Percentiles rank a stretch among this genome's conserved stretches.
Evolutionary conservation across 306 rosid genomes (phyloP).

Genomic region (Malus sieversii): DNA sequence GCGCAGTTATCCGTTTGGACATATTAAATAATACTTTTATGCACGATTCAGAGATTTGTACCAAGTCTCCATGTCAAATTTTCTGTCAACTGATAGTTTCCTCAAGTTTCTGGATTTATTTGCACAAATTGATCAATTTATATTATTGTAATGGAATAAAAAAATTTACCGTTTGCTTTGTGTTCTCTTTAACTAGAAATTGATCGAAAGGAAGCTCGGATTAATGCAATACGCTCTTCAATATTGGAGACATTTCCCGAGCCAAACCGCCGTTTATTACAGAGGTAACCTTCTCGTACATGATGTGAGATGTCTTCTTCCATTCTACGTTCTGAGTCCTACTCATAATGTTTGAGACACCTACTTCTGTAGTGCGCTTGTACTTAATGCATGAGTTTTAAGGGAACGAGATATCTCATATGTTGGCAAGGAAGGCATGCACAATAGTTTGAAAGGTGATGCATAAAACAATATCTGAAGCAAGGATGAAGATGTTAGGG

Average conservation of each 20-base stretch:
- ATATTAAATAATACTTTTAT: background rate
- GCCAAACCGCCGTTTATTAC: constrained; percentile 90
- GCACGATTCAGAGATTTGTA: background rate
- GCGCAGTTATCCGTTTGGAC: background rate
- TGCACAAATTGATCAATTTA: constrained; percentile 1
- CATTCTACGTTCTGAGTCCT: background rate
- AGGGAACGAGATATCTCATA: background rate
- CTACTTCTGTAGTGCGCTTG: background rate
- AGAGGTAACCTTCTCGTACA: constrained; percentile 44
- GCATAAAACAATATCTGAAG: background rate
- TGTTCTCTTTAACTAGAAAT: constrained; percentile 51
- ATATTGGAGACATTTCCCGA: constrained; percentile 93
- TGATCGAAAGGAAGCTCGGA: constrained; percentile 83
- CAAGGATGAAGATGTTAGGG: background rate
- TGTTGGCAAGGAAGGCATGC: background rate
- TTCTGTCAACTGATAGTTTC: background rate
- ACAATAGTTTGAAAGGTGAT: background rate
- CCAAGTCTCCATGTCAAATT: background rate
- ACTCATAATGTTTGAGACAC: background rate
- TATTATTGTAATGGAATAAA: constrained; percentile 3
- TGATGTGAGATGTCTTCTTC: background rate
- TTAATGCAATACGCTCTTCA: constrained; percentile 79
- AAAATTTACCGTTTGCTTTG: constrained; percentile 7
- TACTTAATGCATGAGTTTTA: background rate
- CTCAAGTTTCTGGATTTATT: background rate